Conservation (phyloP, 73 alveolate species). For the Symbiodinium natans region DNA sequence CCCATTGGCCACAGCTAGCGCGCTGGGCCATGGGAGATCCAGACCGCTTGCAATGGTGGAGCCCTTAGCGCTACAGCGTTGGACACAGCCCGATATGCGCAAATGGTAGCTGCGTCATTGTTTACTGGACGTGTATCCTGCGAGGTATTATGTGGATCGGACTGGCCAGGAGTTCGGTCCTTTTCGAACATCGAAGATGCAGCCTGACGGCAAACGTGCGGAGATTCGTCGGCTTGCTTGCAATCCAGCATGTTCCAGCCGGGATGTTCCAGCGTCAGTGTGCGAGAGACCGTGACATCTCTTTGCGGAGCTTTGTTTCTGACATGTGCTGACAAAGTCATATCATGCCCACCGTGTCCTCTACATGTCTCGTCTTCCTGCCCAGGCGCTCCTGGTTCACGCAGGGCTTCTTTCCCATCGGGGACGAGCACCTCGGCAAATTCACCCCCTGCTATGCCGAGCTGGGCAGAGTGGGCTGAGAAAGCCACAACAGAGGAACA, state of each 20-base stretch:
- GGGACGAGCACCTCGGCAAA: conserved; percentile 29
- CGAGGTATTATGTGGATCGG: conserved; percentile 88
- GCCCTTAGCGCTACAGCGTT: too few species aligned
- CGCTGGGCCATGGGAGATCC: conserved; percentile 18
- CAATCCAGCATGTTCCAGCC: too few species aligned
- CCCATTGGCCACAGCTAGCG: background rate
- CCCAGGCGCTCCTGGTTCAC: conserved; percentile 90
- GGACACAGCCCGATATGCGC: too few species aligned
- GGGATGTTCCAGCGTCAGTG: background rate
- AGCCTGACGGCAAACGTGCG: background rate
- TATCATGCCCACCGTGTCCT: too few species aligned
- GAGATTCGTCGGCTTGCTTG: too few species aligned
- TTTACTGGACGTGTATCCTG: too few species aligned
- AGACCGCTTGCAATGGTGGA: background rate
- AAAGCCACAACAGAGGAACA: background rate
- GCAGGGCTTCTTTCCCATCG: conserved; percentile 91
- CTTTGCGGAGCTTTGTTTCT: too few species aligned
- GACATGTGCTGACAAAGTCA: background rate
- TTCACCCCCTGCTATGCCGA: background rate
- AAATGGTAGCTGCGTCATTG: too few species aligned
- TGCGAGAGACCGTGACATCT: background rate
- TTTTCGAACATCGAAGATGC: conserved; percentile 83
- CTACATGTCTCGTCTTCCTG: background rate
- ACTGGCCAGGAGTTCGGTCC: conserved; percentile 93
- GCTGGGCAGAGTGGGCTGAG: background rate